These are phyloP conservation scores for Malus asiatica DNA, from an alignment of 306 rosid species.

Conservation along the genomic window DNA sequence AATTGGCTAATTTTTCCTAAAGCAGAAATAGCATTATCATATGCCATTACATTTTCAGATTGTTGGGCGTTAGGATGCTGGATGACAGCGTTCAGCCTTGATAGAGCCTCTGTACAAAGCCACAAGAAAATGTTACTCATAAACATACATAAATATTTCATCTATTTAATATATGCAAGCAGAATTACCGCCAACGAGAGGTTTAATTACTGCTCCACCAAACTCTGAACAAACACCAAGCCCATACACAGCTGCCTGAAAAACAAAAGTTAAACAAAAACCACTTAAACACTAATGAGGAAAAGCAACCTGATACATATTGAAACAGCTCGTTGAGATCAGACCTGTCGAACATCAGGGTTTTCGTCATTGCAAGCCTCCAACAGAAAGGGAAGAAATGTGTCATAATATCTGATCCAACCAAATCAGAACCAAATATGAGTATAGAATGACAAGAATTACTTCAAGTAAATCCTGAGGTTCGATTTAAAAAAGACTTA, in stretches of 20 bases:
- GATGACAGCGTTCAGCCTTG: conserved; percentile 75
- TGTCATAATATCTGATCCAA: conserved; percentile 73
- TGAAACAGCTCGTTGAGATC: conserved; percentile 14
- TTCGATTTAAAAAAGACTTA: conserved; percentile 9
- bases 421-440: conserved; percentile 9
- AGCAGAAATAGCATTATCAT: conserved; percentile 97
- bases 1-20: conserved; percentile 82
- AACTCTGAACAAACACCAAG: conserved; percentile 95
- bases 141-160: not conserved
- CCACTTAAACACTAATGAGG: not conserved
- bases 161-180: not conserved
- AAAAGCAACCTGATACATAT: not conserved
- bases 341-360: conserved; percentile 94
- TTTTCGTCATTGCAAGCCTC: conserved; percentile 95
- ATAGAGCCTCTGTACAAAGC: conserved; percentile 72
- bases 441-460: conserved; percentile 1
- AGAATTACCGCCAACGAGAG: conserved; percentile 73
- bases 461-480: not conserved
- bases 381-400: conserved; percentile 81
- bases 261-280: not conserved
- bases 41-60: conserved; percentile 78
- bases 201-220: conserved; percentile 85
- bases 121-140: not conserved
- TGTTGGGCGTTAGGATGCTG: conserved; percentile 79
- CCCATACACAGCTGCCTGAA: conserved; percentile 93